These are phyloP conservation scores for Jacaranda mimosifolia DNA, from an alignment of 257 asterid genomes.

Conservation along the genomic window DNA sequence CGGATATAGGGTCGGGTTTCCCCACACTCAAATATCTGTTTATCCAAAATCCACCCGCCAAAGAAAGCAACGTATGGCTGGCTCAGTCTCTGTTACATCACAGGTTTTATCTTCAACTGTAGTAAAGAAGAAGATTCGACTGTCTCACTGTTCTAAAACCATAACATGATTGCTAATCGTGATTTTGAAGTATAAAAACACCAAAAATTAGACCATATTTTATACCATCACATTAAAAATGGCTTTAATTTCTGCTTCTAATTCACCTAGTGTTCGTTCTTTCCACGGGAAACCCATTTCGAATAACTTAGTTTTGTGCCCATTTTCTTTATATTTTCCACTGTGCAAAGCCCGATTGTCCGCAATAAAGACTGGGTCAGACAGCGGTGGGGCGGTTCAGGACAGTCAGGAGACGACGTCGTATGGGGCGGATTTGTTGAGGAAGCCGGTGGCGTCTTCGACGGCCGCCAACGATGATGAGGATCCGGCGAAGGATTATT, in stretches of 20 bases:
- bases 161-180: slow-evolving; percentile 4
- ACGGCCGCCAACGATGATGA: slow-evolving; percentile 41
- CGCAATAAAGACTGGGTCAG: slow-evolving; percentile 58
- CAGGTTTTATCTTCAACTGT: slow-evolving; percentile 24
- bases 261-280: slow-evolving; percentile 35
- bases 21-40: slow-evolving; percentile 4
- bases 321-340: slow-evolving; percentile 53
- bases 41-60: slow-evolving; percentile 34
- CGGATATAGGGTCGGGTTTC: slow-evolving; percentile 18
- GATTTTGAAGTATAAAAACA: background rate
- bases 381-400: slow-evolving; percentile 44
- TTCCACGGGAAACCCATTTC: slow-evolving; percentile 51
- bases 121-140: slow-evolving; percentile 18
- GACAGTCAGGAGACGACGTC: slow-evolving; percentile 48
- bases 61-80: background rate
- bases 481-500: slow-evolving; percentile 43
- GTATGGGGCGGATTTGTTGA: slow-evolving; percentile 57
- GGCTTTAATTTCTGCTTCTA: slow-evolving; percentile 43
- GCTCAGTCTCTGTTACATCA: background rate
- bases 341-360: slow-evolving; percentile 43
- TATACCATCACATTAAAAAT: background rate
- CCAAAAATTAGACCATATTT: slow-evolving; percentile 12
- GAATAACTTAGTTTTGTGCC: slow-evolving; percentile 50
- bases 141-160: background rate
- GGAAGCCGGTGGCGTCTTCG: slow-evolving; percentile 69